Percentiles rank a stretch among this genome's conserved stretches.
Evolutionary conservation across 2,329 filamentous ascomycete species (phyloP).

Genomic region (Botryotinia narcissicola): DNA sequence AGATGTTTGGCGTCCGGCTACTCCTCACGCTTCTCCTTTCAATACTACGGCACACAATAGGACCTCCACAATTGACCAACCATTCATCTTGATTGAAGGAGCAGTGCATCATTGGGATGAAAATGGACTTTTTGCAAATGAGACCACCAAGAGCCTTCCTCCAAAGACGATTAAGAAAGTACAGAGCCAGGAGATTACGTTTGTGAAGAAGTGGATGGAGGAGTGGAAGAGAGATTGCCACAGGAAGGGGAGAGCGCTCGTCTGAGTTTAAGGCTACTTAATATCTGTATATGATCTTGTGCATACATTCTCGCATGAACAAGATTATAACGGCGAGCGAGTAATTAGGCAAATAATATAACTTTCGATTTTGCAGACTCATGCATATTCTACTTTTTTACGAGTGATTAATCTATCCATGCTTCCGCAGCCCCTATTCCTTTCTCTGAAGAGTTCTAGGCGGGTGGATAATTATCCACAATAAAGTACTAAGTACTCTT

Average conservation of each 20-base stretch:
- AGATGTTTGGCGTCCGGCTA: constrained; percentile 77
- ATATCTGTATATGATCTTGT: not conserved
- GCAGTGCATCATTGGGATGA: constrained; percentile 83
- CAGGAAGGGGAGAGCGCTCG: not conserved
- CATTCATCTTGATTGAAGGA: constrained; percentile 69
- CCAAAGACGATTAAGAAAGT: constrained; percentile 56
- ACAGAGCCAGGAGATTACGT: constrained; percentile 57
- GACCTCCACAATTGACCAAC: constrained; percentile 60
- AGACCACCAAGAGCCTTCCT: constrained; percentile 54
- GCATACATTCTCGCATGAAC: not conserved
- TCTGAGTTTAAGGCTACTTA: not conserved
- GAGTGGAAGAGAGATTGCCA: constrained; percentile 47
- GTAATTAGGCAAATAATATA: not conserved
- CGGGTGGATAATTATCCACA: not conserved
- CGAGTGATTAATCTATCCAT: not conserved
- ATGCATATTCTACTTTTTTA: not conserved
- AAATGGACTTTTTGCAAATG: constrained; percentile 62
- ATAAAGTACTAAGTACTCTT: not conserved
- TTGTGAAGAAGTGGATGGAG: constrained; percentile 66
- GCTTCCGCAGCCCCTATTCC: not conserved
- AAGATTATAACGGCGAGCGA: not conserved
- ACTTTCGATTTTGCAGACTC: not conserved
- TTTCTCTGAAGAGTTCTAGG: not conserved
- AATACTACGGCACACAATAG: constrained; percentile 51
- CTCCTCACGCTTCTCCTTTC: constrained; percentile 59